Evolutionary conservation across 257 asterid species (phyloP), one percentile per base, ranked within the genome.

Genomic region (Prunella vulgaris): DNA sequence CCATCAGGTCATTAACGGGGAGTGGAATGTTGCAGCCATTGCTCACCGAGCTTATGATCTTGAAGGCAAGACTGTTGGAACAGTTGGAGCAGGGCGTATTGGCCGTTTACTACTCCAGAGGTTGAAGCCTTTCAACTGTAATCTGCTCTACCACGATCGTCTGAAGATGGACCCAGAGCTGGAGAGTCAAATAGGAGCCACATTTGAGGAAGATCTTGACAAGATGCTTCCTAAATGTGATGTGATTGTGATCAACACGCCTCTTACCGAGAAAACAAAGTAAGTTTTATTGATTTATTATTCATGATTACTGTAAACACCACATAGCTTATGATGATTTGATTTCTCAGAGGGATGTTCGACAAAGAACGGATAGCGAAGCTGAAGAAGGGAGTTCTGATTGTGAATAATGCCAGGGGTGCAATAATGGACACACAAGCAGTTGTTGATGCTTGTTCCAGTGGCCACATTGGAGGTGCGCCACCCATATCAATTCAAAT

Each of bases 371-470:
- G 66, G 85, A 94, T 94, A 61, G 89, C 96, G 2, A 91, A 86
- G 90, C 82, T 89, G 10, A 94, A 94, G 75, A 91, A 87, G 87
- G 99, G 99, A 9, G 98, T 91, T 70, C 70, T 91, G 10, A 86
- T 94, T 18, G 97, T 94, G 73, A 94, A 94, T 87, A 94, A 94
- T 57, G 99, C 99, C 54, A 81, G 99, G 82, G 98, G 98, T 35
- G 99, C 99, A 28, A 87, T 91, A 76, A 94, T 94, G 99, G 98
- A 94, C 78, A 87, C 97, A 10, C 97, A 94, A 77, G 99, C 99
- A 44, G 99, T 94, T 64, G 97, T 56, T 13, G 97, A 94, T 80
- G 99, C 96, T 52, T 94, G 99, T 70, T 74, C 86, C 15, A 89
- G 95, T 66, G 99, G 99, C 52, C 97, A 94, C 48, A 91, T 94